Evolutionary conservation across 805 yeast species (phyloP).

Genomic region (Priceomyces fermenticarens): DNA sequence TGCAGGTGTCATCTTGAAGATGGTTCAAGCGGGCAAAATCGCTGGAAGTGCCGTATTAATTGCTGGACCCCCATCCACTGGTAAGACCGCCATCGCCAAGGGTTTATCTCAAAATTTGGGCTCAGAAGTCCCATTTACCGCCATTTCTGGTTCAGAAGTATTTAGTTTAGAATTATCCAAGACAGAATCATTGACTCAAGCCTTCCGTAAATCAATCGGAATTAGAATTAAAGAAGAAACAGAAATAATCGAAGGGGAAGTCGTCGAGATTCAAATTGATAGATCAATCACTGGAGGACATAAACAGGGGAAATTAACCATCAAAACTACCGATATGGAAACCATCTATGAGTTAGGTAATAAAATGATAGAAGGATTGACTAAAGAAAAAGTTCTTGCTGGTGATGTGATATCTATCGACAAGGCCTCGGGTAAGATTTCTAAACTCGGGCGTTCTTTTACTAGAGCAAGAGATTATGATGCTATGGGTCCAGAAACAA

Average conservation of each 20-base stretch:
- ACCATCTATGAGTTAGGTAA: conserved; percentile 93
- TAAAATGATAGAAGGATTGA: conserved; percentile 90
- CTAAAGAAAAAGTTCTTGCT: conserved; percentile 92
- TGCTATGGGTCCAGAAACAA: conserved; percentile 98
- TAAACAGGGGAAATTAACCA: conserved; percentile 95
- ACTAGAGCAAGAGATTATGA: conserved; percentile 97
- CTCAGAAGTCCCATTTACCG: conserved; percentile 87
- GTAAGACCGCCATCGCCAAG: conserved; percentile 97
- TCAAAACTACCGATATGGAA: conserved; percentile 97
- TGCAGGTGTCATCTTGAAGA: conserved; percentile 88
- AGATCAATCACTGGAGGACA: conserved; percentile 95
- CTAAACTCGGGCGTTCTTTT: conserved; percentile 92
- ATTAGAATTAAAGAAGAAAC: conserved; percentile 94
- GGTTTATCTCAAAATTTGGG: conserved; percentile 79
- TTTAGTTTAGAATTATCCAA: conserved; percentile 89
- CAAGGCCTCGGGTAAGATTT: conserved; percentile 90
- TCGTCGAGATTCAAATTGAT: conserved; percentile 93
- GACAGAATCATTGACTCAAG: conserved; percentile 95
- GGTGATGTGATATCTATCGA: conserved; percentile 97
- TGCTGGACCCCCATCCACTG: conserved; percentile 99
- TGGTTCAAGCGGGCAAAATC: conserved; percentile 91
- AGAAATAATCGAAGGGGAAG: conserved; percentile 98
- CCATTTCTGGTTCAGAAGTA: conserved; percentile 91
- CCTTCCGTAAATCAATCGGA: conserved; percentile 94
- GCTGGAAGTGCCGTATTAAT: conserved; percentile 95